A percentile compares a stretch with the other conserved stretches of the same genome.
phyloP scores from a whole-genome alignment of 176 grass and related monocot genomes.

The Carex parvula region DNA sequence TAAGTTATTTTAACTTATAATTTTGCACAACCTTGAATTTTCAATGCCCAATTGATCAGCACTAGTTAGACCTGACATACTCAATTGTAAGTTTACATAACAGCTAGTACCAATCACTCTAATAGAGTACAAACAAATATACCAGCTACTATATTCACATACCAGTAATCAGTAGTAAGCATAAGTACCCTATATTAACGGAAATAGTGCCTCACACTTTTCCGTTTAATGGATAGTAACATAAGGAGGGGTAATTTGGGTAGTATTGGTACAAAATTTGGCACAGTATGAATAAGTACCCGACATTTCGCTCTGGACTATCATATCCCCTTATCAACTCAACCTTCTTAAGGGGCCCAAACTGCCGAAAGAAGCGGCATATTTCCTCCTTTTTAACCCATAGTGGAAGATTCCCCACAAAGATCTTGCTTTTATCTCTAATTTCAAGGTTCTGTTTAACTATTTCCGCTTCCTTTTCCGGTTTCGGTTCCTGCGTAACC shows the following conservation, averaged over 20 bases:
- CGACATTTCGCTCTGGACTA: conserved; percentile 72
- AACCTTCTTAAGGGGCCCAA: conserved; percentile 74
- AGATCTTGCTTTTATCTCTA: conserved; percentile 71
- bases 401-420: conserved; percentile 77
- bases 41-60: not conserved
- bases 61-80: not conserved
- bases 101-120: not conserved
- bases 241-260: not conserved
- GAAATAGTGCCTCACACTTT: not conserved
- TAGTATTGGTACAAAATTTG: not conserved
- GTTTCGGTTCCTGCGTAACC: not conserved
- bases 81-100: not conserved
- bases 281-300: conserved; percentile 20
- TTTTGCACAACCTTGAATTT: not conserved
- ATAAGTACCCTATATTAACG: not conserved
- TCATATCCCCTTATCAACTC: conserved; percentile 70
- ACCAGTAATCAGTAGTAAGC: not conserved
- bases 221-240: not conserved
- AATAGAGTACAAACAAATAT: not conserved
- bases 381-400: conserved; percentile 73
- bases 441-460: conserved; percentile 26
- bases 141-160: not conserved
- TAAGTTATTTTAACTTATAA: not conserved
- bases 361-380: conserved; percentile 81
- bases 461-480: conserved; percentile 6